Conservation (phyloP, 495 filamentous ascomycete species). For the Aspergillus homomorphus region DNA sequence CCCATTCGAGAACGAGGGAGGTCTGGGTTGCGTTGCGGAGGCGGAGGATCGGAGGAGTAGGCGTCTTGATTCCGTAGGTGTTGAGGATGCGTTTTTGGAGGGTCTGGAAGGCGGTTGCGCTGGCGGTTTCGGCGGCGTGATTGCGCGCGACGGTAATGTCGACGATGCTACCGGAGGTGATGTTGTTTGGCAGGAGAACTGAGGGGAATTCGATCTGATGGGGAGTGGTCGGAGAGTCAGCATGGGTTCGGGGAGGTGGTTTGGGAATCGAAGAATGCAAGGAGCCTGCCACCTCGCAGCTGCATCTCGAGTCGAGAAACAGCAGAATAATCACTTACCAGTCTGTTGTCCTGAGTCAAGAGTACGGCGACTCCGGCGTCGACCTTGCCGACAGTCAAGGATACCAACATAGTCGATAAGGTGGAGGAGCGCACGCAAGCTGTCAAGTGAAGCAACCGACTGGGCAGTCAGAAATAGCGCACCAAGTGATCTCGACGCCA, state of each 20-base stretch:
- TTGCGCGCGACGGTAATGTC: constrained; percentile 97
- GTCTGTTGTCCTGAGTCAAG: constrained; percentile 91
- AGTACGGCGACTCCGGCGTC: constrained; percentile 97
- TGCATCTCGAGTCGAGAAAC: neutral
- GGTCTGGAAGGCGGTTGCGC: constrained; percentile 68
- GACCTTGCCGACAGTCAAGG: constrained; percentile 97
- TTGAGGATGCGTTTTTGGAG: constrained; percentile 85
- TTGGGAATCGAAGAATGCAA: neutral
- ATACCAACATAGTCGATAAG: constrained; percentile 74
- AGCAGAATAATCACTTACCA: constrained; percentile 56
- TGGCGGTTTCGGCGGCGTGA: constrained; percentile 65
- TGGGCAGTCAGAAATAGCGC: constrained; percentile 7
- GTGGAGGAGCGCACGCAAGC: neutral
- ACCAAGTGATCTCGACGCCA: no score
- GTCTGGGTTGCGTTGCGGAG: constrained; percentile 97
- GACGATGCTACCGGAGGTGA: constrained; percentile 92
- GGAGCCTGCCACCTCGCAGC: neutral
- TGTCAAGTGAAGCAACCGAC: neutral
- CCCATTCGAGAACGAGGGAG: constrained; percentile 96
- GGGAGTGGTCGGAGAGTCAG: neutral
- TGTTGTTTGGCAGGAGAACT: constrained; percentile 91
- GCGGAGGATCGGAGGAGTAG: constrained; percentile 75
- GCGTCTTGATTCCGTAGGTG: constrained; percentile 78
- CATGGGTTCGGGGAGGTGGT: neutral
- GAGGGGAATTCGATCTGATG: constrained; percentile 96